A percentile compares a stretch with the other conserved stretches of the same genome.
phyloP scores from a whole-genome alignment of 192 early-diverging fungal species.

The Coemansia sp. region DNA sequence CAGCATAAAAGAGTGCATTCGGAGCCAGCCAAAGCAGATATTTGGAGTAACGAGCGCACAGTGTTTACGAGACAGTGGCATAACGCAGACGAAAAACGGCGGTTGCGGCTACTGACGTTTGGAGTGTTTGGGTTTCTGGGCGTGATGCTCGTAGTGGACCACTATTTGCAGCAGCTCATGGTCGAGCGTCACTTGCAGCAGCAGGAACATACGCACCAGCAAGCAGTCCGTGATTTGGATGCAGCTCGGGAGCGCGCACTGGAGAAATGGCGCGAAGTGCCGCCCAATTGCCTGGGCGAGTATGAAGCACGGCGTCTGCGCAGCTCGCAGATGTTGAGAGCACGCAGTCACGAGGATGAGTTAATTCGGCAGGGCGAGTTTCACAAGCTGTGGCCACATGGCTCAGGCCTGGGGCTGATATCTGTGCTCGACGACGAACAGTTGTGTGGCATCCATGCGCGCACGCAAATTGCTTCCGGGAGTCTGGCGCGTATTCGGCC shows the following conservation, averaged over 20 bases:
- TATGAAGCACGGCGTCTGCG: conserved; percentile 23
- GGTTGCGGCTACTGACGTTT: conserved; percentile 3
- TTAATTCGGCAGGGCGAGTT: conserved; percentile 11
- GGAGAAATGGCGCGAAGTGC: conserved; percentile 40
- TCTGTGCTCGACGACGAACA: conserved; percentile 32
- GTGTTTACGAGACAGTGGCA: background rate
- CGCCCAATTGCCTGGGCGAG: conserved; percentile 23
- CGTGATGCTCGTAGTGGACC: conserved; percentile 12
- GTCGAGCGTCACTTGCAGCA: conserved; percentile 13
- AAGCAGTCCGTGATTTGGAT: conserved; percentile 8
- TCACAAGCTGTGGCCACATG: conserved; percentile 31
- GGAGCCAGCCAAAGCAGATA: background rate
- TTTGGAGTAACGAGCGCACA: conserved; percentile 38
- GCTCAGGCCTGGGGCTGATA: conserved; percentile 36
- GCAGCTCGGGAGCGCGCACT: conserved; percentile 22
- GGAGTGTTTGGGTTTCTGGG: conserved; percentile 32
- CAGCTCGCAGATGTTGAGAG: background rate
- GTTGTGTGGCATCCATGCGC: conserved; percentile 31
- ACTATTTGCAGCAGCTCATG: conserved; percentile 8
- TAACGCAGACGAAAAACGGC: conserved; percentile 5
- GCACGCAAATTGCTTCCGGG: conserved; percentile 4
- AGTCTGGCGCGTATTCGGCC: conserved; percentile 7
- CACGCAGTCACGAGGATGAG: background rate
- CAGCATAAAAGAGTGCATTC: background rate
- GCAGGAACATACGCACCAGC: background rate